phyloP scores from a whole-genome alignment of 441 rosid genomes.

The Omphalea diandra region DNA sequence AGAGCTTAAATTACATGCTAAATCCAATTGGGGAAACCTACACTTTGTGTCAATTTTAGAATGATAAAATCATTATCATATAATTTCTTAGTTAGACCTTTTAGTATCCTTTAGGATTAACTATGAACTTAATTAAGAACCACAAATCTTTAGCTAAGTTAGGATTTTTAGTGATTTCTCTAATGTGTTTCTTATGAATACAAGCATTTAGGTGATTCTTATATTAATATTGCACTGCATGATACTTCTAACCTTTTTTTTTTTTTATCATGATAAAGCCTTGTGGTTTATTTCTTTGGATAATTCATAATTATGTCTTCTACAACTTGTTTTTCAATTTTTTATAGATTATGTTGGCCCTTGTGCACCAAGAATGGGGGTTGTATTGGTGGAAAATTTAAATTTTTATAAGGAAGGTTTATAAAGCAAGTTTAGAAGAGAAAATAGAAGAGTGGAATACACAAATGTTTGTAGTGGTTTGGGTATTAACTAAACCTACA shows the following conservation, averaged over 20 bases:
- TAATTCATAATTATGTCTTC: background rate
- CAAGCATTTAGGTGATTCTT: background rate
- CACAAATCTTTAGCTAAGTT: background rate
- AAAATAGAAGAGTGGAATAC: too few species aligned
- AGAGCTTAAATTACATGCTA: slow-evolving; percentile 5
- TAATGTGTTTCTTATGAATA: background rate
- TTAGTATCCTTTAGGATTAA: background rate
- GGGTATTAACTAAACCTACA: too few species aligned
- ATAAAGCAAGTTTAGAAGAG: too few species aligned
- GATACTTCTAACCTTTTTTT: too few species aligned
- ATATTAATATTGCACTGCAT: too few species aligned
- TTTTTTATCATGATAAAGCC: too few species aligned
- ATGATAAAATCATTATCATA: background rate
- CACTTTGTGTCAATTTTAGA: slow-evolving; percentile 7
- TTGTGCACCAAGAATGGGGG: too few species aligned
- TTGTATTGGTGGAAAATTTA: too few species aligned
- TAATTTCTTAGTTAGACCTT: background rate
- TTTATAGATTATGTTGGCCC: background rate
- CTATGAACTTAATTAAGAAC: background rate
- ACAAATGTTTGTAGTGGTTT: too few species aligned
- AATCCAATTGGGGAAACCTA: background rate
- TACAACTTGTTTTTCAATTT: background rate
- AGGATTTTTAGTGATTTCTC: slow-evolving; percentile 12
- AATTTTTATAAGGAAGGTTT: too few species aligned
- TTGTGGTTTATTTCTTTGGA: background rate